phyloP scores from a whole-genome alignment of 352 stramenopile genomes.

The Phytophthora pisi region DNA sequence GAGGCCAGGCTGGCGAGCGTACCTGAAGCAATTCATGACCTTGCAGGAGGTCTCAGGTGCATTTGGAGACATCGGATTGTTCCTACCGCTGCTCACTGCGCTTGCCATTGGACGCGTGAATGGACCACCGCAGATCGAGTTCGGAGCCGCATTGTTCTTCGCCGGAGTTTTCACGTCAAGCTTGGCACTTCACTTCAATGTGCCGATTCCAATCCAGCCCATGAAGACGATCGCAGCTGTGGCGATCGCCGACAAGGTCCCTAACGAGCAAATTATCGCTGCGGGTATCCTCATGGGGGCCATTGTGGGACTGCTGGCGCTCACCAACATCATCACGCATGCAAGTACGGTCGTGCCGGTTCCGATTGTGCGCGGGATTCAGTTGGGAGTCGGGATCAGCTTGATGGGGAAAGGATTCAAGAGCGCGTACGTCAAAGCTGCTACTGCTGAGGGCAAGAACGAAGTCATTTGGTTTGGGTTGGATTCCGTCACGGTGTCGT shows the following conservation, averaged over 20 bases:
- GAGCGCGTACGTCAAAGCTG: constrained; percentile 51
- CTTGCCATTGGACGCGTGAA: constrained; percentile 79
- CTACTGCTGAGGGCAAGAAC: constrained; percentile 17
- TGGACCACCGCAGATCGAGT: constrained; percentile 78
- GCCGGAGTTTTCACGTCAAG: constrained; percentile 89
- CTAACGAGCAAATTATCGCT: constrained; percentile 79
- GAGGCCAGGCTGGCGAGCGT: constrained; percentile 57
- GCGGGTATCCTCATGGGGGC: constrained; percentile 87
- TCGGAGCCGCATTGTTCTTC: constrained; percentile 92
- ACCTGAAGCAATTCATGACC: constrained; percentile 72
- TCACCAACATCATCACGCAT: constrained; percentile 91
- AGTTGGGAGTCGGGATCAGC: constrained; percentile 91
- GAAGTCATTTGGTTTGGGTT: constrained; percentile 64
- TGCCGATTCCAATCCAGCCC: constrained; percentile 95
- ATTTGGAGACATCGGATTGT: constrained; percentile 94
- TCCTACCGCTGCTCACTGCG: constrained; percentile 94
- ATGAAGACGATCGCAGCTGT: constrained; percentile 96
- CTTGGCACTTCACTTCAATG: constrained; percentile 86
- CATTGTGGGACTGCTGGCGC: constrained; percentile 67
- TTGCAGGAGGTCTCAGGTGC: constrained; percentile 88
- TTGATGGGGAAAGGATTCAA: constrained; percentile 88
- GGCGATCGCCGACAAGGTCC: constrained; percentile 84
- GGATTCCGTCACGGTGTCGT: constrained; percentile 69
- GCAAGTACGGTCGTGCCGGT: constrained; percentile 90
- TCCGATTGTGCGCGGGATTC: constrained; percentile 90